Base-by-base conservation (phyloP, 768 basidiomycete genomes). In the Macrolepiota fuliginosa region DNA sequence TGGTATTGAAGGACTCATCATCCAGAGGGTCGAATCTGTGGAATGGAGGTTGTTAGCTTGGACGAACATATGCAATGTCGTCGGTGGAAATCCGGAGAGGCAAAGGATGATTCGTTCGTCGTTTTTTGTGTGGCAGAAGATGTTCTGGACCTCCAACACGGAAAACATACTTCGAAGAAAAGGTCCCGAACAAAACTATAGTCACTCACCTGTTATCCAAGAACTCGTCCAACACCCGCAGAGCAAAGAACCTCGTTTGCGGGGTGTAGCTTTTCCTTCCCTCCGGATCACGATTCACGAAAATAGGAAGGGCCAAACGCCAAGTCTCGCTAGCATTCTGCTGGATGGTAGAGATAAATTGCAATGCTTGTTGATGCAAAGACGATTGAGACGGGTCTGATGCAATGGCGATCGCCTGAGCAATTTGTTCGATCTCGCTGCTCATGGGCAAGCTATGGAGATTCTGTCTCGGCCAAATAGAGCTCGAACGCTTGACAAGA, bases 401-500 rank as follows among this genome's bases (percentile, higher is more conserved):
- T 54, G 94, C 95, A 76, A 96, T 89, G 70, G 83, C 77, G 74
- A 96, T 94, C 52, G 95, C 95, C 76, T 89, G 90, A 17, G 91
- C 86, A 65, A 91, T 80, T 71, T 85, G 89, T 66, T 89, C 84
- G 67, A 89, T 80, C 77, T 90, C 86, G 69, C 84, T 86, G 39
- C 91, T 88, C 91, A 92, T 92, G 60, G 58, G 56, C 39, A 58
- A 50, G 47, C 57, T 39, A 5, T 50, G 15, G 47, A 35, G 42
- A 19, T 37, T 35, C 27, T 39, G 36, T n/a, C 53, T 54, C 53
- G 53, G 53, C 2, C 35, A 37, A 39, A 19, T 54, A 24, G 53
- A 37, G 53, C 37, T 5, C 53, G 22, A 54, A 39, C 24, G 35
- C 4, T 19, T n/a, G 35, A 24, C 19, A 54, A 35, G 53, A 19